These are phyloP conservation scores for Fusarium nodosum DNA, from an alignment of 2,329 filamentous ascomycete genomes.

Conservation along the genomic window DNA sequence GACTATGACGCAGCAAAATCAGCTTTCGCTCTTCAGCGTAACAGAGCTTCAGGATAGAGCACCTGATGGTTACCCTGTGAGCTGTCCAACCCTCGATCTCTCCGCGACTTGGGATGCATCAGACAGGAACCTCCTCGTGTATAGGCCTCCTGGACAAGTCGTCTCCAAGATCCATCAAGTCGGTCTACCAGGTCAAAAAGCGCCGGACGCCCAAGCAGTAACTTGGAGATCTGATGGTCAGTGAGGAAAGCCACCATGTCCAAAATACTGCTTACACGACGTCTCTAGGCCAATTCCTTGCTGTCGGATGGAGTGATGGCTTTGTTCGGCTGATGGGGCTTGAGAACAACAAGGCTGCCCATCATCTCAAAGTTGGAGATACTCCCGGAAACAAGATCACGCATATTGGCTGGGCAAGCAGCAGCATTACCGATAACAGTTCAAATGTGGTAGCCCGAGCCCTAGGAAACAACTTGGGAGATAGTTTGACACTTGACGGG, in stretches of 20 bases:
- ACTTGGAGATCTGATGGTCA: constrained; percentile 78
- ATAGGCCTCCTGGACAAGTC: constrained; percentile 80
- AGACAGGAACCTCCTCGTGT: constrained; percentile 78
- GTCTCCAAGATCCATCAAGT: constrained; percentile 67
- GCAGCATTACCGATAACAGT: constrained; percentile 55
- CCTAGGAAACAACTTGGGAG: constrained; percentile 32
- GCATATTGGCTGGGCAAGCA: constrained; percentile 68
- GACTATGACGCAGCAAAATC: constrained; percentile 49
- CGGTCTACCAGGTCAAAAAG: constrained; percentile 57
- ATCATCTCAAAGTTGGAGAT: constrained; percentile 72
- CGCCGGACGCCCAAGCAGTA: constrained; percentile 62
- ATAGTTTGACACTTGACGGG: constrained; percentile 16
- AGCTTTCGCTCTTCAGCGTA: constrained; percentile 67
- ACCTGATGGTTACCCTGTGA: constrained; percentile 72
- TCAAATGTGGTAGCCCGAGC: constrained; percentile 23
- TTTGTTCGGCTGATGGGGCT: constrained; percentile 81
- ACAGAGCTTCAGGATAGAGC: constrained; percentile 69
- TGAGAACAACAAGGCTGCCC: constrained; percentile 84
- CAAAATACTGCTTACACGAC: not conserved
- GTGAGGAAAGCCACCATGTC: constrained; percentile 30
- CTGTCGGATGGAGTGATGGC: constrained; percentile 87
- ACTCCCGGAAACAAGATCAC: constrained; percentile 60
- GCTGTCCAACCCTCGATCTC: constrained; percentile 89
- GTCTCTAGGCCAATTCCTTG: constrained; percentile 76
- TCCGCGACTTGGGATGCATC: constrained; percentile 77